Evolutionary conservation across 2,329 filamentous ascomycete genomes (phyloP).

Genomic region (Sporothrix dimorphospora): DNA sequence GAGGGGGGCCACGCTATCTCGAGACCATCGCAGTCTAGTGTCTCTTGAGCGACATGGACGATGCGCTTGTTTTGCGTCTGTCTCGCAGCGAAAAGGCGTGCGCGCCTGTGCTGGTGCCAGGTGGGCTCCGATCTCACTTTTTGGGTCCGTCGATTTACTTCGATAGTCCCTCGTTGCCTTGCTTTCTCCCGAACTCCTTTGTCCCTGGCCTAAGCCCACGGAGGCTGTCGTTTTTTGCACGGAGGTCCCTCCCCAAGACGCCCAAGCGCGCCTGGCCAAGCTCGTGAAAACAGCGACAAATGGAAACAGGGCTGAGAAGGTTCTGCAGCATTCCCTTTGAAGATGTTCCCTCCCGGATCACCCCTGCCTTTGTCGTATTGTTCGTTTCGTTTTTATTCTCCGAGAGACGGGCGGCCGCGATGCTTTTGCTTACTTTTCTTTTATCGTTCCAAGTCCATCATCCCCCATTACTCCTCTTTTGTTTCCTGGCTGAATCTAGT

Average conservation of each 20-base stretch:
- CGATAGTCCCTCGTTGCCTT: not conserved
- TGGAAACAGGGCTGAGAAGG: constrained; percentile 3
- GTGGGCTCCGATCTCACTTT: constrained; percentile 3
- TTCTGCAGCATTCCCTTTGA: not conserved
- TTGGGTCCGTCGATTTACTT: not conserved
- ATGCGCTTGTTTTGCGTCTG: constrained; percentile 21
- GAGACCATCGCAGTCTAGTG: constrained; percentile 2
- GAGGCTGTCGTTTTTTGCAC: not conserved
- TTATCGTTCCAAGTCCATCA: not conserved
- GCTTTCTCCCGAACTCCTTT: constrained; percentile 2
- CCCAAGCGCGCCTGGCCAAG: constrained; percentile 12
- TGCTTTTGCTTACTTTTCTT: not conserved
- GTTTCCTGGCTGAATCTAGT: not conserved
- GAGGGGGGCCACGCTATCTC: not conserved
- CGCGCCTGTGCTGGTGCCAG: not conserved
- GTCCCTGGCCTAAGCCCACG: constrained; percentile 5
- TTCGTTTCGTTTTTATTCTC: not conserved
- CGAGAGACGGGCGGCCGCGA: not conserved
- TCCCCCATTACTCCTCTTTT: constrained; percentile 3
- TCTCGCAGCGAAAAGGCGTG: not conserved
- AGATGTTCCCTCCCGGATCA: not conserved
- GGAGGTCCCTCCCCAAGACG: not conserved
- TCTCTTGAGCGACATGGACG: not conserved
- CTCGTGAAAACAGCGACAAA: not conserved
- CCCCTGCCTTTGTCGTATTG: not conserved